Base-by-base conservation (phyloP, 805 yeast species). In the Lipomyces spencermartinsiae region DNA sequence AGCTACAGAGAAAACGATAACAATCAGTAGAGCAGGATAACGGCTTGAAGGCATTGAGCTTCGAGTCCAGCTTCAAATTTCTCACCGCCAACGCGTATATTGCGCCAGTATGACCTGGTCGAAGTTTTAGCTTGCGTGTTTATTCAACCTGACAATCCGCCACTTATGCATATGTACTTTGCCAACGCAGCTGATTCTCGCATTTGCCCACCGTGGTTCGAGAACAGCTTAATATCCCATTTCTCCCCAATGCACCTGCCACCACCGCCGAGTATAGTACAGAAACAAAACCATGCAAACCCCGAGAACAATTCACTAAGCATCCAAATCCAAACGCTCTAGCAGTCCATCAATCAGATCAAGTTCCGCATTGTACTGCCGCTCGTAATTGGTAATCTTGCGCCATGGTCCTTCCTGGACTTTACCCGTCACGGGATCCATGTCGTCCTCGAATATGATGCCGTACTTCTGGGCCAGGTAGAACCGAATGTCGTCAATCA, bases 401-500 rank as follows among this genome's bases (percentile, higher is more conserved):
- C 72, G 62, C 74, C 75, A 55, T 68, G 74, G 59, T 66, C 64
- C 31, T 74, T 67, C 49, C 76, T 66, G 65, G 34, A 76, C 53
- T 34, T 64, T 65, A 2, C 70, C 71, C 2, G 69, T 16, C 53
- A 46, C 68, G 69, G 62, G 58, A 66, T 75, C 66, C 58, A 61
- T 57, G 39, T 69, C 67, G 43, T 68, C 64, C 73, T 74, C 58
- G 73, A 69, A 34, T 64, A 77, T 76, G 31, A 80, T 74, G 12
- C 75, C 76, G 66, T 77, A 80, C 60, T 76, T 78, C 73, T 83
- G 81, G 12, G 80, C 74, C 58, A 91, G 76, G 71, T 87, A 89
- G 76, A 83, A 91, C 70, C 93, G 80, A 10, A 91, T 87, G 78
- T 90, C 96, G 77, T 90, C 97, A 34, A 91, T 81, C 72, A 91